Evolutionary conservation across 257 asterid genomes (phyloP).

Genomic region (Jacaranda mimosifolia): DNA sequence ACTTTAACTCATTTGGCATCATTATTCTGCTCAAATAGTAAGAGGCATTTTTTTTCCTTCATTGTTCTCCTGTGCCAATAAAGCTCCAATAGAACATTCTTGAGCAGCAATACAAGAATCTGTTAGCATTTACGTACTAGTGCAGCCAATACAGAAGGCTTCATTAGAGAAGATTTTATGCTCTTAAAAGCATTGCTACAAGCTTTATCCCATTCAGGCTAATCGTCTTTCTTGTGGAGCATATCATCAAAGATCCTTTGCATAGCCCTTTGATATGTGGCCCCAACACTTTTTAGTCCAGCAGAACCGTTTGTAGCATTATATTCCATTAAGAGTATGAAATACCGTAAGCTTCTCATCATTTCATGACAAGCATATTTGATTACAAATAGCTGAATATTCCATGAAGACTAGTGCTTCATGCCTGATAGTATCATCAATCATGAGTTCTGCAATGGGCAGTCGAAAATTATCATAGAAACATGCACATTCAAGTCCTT

Average conservation of each 20-base stretch:
- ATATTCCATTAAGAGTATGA: not conserved
- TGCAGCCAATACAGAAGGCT: not conserved
- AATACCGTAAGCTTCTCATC: not conserved
- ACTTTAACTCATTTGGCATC: too few species aligned
- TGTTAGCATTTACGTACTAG: not conserved
- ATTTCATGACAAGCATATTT: not conserved
- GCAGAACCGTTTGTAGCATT: not conserved
- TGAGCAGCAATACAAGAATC: not conserved
- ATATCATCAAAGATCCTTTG: not conserved
- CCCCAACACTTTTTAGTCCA: not conserved
- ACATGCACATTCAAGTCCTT: not conserved
- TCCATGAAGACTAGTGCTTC: not conserved
- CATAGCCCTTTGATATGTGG: not conserved
- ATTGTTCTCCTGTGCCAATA: not conserved
- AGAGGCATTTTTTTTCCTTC: not conserved
- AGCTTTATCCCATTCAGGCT: not conserved
- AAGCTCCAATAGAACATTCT: not conserved
- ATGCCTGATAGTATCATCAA: not conserved
- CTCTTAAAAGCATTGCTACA: not conserved
- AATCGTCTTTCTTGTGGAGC: not conserved
- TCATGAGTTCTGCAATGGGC: not conserved
- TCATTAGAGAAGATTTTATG: not conserved
- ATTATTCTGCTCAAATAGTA: not conserved
- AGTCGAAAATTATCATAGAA: not conserved
- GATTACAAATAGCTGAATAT: not conserved